Evolutionary conservation across 2,329 filamentous ascomycete species (phyloP).

Genomic region (Aspergillus sp.): DNA sequence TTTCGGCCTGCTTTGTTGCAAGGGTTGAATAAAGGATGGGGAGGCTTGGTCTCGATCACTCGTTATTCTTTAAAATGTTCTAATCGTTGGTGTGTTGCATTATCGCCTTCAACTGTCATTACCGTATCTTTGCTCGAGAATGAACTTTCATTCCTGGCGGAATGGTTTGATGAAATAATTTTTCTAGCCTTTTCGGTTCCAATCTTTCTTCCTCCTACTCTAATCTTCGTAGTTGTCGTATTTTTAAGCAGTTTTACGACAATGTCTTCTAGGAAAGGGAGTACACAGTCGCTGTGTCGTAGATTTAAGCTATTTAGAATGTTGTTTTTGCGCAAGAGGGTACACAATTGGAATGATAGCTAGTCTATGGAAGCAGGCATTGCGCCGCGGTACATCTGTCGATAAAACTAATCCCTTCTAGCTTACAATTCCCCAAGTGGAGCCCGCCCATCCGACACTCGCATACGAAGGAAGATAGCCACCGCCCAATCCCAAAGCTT

Average conservation of each 20-base stretch:
- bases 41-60: conserved; percentile 6
- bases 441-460: conserved; percentile 31
- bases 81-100: conserved; percentile 5
- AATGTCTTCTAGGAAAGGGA: too few species aligned
- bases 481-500: conserved; percentile 44
- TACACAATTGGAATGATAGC: not conserved
- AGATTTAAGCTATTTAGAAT: too few species aligned
- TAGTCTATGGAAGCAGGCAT: not conserved
- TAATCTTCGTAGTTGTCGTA: not conserved
- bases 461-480: conserved; percentile 37
- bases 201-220: not conserved
- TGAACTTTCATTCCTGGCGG: not conserved
- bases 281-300: too few species aligned
- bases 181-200: not conserved
- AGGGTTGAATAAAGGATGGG: not conserved
- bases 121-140: conserved; percentile 5
- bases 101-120: conserved; percentile 8
- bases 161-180: not conserved
- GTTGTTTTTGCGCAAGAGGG: not conserved
- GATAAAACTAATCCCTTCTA: not conserved
- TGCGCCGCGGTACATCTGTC: not conserved
- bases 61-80: conserved; percentile 4
- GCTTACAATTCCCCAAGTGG: conserved; percentile 26
- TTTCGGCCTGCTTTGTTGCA: conserved; percentile 2
- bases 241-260: not conserved